A percentile compares a stretch with the other conserved stretches of the same genome.
phyloP scores from a whole-genome alignment of 2,329 filamentous ascomycete species.

The Colletotrichum musicola region DNA sequence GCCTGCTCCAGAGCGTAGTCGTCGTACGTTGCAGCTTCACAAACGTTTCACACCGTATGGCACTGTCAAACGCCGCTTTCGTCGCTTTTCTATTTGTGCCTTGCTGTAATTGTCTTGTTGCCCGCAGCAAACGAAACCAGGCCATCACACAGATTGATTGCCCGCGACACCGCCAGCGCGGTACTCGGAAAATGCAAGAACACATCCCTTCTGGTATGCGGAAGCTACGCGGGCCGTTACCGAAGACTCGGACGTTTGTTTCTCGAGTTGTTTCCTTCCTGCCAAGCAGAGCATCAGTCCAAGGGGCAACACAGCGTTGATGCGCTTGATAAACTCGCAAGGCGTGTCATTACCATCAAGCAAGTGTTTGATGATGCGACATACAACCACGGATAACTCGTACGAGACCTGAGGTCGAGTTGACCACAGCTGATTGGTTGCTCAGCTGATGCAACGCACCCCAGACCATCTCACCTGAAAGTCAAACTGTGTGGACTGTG shows the following conservation, averaged over 20 bases:
- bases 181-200: no score
- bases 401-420: constrained; percentile 16
- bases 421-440: constrained; percentile 30
- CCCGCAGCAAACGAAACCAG: background rate
- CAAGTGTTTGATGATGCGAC: constrained; percentile 18
- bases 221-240: no score
- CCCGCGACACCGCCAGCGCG: no score
- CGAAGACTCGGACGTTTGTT: no score
- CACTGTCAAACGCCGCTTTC: background rate
- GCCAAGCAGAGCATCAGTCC: background rate
- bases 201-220: no score
- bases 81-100: background rate
- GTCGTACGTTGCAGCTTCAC: background rate
- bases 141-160: background rate
- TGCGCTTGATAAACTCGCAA: background rate
- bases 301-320: background rate
- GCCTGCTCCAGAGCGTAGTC: no score
- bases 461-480: constrained; percentile 8
- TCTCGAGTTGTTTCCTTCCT: background rate
- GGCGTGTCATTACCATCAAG: background rate
- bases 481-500: background rate
- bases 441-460: constrained; percentile 12
- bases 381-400: background rate
- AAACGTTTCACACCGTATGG: background rate
- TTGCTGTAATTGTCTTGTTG: background rate